Evolutionary conservation across 371 early-diverging fungal species (phyloP), one percentile per base, ranked within the genome.

Genomic region (Rhizomucor pusillus): DNA sequence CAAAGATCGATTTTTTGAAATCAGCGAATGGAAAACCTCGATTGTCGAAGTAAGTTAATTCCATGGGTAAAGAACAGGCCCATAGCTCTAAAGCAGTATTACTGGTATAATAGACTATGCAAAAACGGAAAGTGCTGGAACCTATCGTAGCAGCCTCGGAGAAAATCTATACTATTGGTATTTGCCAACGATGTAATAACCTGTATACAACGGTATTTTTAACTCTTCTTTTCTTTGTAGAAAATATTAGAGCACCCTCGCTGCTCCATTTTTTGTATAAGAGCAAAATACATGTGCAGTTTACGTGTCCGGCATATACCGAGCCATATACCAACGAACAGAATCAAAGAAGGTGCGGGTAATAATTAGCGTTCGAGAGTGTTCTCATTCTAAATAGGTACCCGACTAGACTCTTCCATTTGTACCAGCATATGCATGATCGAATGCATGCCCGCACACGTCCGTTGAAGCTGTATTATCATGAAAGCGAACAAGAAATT

Each of bases 1-100:
- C 50, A 86, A 87, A 67, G 91, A 91, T 56, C 85, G 85, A 44
- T 95, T 95, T 58, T 89, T 86, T 54, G 88, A 89, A 11, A 73
- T 93, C 67, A 82, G 87, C 3, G 82, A 81, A 51, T 89, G 85
- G 63, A 90, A 90, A 54, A 62, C 69, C 52, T 57, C 54, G 3
- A 80, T 94, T 12, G 82, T 86, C 0, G 77, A 85, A 63, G 91
- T 80, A 51, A 57, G 71, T 7, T 23, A 22, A 19, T 37, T 37
- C 37, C 14, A 14, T 37, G 11, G 14, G 9, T 18, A 57, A 19
- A 24, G n/a, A 39, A 19, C n/a, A n/a, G n/a, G n/a, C n/a, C n/a
- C n/a, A 35, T 4, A n/a, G 16, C 49, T 37, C 46, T 33, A 24
- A 4, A 14, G 6, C 13, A 33, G 9, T 47, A 22, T 35, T 19